Percentiles rank a stretch among this genome's conserved stretches.
These are phyloP conservation scores for Dovyalis caffra DNA, from an alignment of 345 rosid species.

Conservation along the genomic window DNA sequence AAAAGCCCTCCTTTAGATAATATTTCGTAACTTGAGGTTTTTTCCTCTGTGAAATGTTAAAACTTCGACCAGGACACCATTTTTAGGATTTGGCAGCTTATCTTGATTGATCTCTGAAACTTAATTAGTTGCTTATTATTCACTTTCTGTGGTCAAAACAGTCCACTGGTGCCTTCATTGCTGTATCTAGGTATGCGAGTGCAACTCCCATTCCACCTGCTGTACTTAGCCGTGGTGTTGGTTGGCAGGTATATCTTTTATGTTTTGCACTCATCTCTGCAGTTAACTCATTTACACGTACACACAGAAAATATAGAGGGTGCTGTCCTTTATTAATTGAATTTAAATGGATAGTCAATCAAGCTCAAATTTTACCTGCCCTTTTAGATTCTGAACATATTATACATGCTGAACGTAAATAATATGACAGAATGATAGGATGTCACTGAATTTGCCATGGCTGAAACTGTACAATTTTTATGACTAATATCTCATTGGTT, in stretches of 20 bases:
- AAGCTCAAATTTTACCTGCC: neutral
- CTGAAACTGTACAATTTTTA: neutral
- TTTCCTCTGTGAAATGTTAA: neutral
- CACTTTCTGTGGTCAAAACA: conserved; percentile 30
- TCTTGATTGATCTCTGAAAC: conserved; percentile 22
- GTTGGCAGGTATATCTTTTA: conserved; percentile 81
- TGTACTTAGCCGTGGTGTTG: conserved; percentile 89
- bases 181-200: conserved; percentile 81
- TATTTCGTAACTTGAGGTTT: neutral
- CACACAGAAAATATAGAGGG: neutral
- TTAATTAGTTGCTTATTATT: neutral
- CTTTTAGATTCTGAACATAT: neutral
- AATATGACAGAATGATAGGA: neutral
- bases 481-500: neutral
- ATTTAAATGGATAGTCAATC: neutral
- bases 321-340: neutral
- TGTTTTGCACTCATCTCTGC: neutral
- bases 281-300: neutral
- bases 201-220: conserved; percentile 96
- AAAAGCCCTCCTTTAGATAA: neutral
- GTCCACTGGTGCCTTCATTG: conserved; percentile 91
- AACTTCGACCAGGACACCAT: neutral
- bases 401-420: neutral
- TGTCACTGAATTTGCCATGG: neutral
- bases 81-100: conserved; percentile 3